Evolutionary conservation across 352 stramenopile species (phyloP).

Genomic region (Globisporangium alternatum): DNA sequence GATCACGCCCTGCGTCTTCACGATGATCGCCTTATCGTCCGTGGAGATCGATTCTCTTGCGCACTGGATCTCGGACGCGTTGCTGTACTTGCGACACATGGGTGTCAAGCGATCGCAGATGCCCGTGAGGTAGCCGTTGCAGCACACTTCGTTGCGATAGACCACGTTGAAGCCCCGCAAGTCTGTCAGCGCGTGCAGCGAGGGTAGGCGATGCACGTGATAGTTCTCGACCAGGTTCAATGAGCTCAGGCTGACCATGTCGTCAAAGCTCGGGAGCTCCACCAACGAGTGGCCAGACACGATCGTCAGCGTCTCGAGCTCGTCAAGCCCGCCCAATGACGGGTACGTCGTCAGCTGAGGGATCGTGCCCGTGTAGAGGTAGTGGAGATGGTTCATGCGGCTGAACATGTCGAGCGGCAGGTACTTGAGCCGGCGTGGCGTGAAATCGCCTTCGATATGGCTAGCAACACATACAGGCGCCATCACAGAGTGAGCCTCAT

Average conservation of each 20-base stretch:
- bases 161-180: slow-evolving; percentile 16
- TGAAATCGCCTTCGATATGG: slow-evolving; percentile 21
- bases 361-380: slow-evolving; percentile 16
- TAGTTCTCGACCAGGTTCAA: slow-evolving; percentile 17
- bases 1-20: neutral
- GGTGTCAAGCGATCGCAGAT: slow-evolving; percentile 7
- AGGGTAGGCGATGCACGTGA: slow-evolving; percentile 9
- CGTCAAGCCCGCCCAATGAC: slow-evolving; percentile 4
- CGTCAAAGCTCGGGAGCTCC: slow-evolving; percentile 15
- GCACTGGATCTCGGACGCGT: slow-evolving; percentile 7
- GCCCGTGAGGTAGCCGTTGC: slow-evolving; percentile 20
- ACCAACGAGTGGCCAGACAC: neutral
- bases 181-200: slow-evolving; percentile 1
- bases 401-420: slow-evolving; percentile 17
- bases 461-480: neutral
- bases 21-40: slow-evolving; percentile 10
- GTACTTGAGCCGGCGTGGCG: slow-evolving; percentile 12
- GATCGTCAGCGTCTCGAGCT: slow-evolving; percentile 13
- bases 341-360: slow-evolving; percentile 12
- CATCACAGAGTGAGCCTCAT: neutral
- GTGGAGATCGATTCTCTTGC: slow-evolving; percentile 4
- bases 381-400: slow-evolving; percentile 13
- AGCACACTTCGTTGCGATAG: slow-evolving; percentile 22
- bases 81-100: slow-evolving; percentile 5
- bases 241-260: slow-evolving; percentile 11